Base-by-base conservation (phyloP, 2,329 filamentous ascomycete species). In the Alternaria novae-zelandiae region DNA sequence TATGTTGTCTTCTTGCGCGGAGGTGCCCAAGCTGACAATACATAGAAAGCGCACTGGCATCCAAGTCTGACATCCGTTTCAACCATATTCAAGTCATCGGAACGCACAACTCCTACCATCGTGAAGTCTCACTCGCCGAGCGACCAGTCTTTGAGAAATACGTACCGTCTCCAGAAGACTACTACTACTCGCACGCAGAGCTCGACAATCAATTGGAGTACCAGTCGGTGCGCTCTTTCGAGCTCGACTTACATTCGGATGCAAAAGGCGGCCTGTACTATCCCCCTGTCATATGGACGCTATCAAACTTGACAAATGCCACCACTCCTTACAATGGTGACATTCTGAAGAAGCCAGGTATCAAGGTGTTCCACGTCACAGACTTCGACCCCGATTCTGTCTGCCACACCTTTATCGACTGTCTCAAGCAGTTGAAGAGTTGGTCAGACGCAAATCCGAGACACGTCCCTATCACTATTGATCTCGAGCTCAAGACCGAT, bases 31-130 rank as follows among this genome's bases (percentile, higher is more conserved):
- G 30, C 60, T 71, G 57, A 69, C 43, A n/a, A 12, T 7, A 4
- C 41, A 5, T 28, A 74, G 69, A 72, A 46, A 59, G 61, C 51
- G 66, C 61, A 20, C 36, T 63, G 9, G 63, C 61, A 49, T 61
- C 61, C 15, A 65, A 63, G 26, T 61, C 67, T 7, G 65, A 71
- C 54, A 71, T 85, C 54, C 83, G 83, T 54, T 81, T 86, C 76
- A 86, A 86, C 71, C 83, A 86, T 50, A 82, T 86, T 50, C 84
- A 86, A 68, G 81, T 86, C 45, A 74, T 85, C 41, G 84, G 84
- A 66, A 84, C 84, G 0, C 84, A 86, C 71, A 86, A 86, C 72
- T 83, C 81, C 64, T 86, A 86, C 72, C 84, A 86, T 63, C 77
- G 81, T 43, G 84, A 86, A 64, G 75, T 82, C 23, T 76, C 78